Base-by-base conservation (phyloP, 2,329 filamentous ascomycete species). In the Calonectria hawksworthii region DNA sequence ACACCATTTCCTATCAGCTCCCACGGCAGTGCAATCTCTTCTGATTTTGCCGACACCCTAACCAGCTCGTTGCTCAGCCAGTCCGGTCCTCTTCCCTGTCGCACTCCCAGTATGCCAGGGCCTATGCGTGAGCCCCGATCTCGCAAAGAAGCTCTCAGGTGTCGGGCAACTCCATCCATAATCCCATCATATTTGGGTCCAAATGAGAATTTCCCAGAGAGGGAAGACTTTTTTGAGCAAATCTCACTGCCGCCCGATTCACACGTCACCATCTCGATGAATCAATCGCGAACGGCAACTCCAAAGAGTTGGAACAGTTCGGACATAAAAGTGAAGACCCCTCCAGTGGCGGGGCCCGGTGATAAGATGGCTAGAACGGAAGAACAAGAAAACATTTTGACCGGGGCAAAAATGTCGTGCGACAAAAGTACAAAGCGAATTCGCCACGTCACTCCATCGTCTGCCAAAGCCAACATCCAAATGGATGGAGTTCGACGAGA, bases 1-100 rank as follows among this genome's bases (percentile, higher is more conserved):
- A 38, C 72, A 32, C 70, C 76, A 13, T 79, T 80, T 51, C 78
- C 80, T 16, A 59, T 77, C 21, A 75, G 80, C 30, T 63, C 75
- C 11, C 65, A 80, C 36, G 70, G 72, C 26, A 50, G 74, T 26
- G 66, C 66, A 8, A 71, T 83, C 4, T 76, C 82, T 2, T 71
- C 83, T 3, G 86, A 87, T 41, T 80, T 89, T 6, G 85, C 86
- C 7, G 83, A 84, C 8, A 85, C 86, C n/a, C 81, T 90, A 67
- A 87, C 87, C 0, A 85, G 87, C 70, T 89, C 88, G 0, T 80
- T 90, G 50, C 82, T 90, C 34, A 89, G 88, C 64, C 88, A 90
- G 68, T 86, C 88, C 14, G 81, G 85, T 36, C 84, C 86, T 0
- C 78, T 86, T 3, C 83, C 85, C 4, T 73, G 83, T 6, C 83